Conservation (phyloP, 176 grass and related monocot genomes). For the Echinochloa phyllopogon region DNA sequence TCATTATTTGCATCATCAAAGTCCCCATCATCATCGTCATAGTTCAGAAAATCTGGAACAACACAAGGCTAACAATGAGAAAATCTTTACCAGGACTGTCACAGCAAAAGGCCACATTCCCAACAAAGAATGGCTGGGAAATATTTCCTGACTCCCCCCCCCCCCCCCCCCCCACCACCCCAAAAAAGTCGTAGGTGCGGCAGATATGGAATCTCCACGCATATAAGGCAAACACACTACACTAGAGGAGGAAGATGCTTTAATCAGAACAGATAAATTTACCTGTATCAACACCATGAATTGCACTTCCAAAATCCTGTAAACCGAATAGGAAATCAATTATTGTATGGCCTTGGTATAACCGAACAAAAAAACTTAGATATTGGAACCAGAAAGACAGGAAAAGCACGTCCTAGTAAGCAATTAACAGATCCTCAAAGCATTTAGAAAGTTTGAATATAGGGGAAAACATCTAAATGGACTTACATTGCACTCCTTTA, state of each 20-base stretch:
- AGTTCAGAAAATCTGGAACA: constrained; percentile 85
- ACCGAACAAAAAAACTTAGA: neutral
- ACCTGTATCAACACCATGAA: constrained; percentile 86
- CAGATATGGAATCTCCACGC: neutral
- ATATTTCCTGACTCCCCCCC: too few relatives aligned
- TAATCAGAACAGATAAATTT: constrained; percentile 44
- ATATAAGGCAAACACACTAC: neutral
- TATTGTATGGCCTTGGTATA: constrained; percentile 29
- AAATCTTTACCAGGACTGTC: constrained; percentile 17
- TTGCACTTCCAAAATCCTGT: constrained; percentile 94
- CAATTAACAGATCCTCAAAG: constrained; percentile 33
- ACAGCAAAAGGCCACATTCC: neutral
- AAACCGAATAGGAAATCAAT: constrained; percentile 31
- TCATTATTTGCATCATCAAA: constrained; percentile 68
- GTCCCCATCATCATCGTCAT: constrained; percentile 85
- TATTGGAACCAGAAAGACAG: neutral
- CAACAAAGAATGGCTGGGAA: neutral
- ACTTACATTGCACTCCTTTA: constrained; percentile 90
- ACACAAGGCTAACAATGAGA: constrained; percentile 17
- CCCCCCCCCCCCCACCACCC: too few relatives aligned
- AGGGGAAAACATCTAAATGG: neutral
- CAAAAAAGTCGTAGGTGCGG: neutral
- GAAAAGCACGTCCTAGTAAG: constrained; percentile 10
- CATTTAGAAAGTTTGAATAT: neutral
- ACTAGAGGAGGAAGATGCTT: constrained; percentile 20